Evolutionary conservation across 1,284 basidiomycete species (phyloP), one percentile per base, ranked within the genome.

Genomic region (Trametes pubescens): DNA sequence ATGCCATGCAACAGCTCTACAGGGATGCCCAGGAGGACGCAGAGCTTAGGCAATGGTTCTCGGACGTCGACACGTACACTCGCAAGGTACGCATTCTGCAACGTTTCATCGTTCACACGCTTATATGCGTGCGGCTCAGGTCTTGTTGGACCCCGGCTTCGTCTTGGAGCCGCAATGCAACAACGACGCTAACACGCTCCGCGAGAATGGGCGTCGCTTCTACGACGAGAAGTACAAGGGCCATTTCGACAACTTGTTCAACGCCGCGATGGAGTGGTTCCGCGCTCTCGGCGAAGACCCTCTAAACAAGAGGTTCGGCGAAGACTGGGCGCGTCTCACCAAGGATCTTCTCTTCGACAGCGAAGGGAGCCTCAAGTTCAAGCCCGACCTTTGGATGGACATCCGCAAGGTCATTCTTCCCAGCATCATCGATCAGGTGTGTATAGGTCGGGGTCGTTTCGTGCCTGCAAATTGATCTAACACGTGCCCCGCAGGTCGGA

Each of bases 351-450:
- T 76, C 18, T 76, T 76, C 65, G 75, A 76, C 49, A 69, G 66
- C 56, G 90, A 96, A 67, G 95, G 95, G n/a, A 87, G 87, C 69
- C 81, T 97, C 58, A 89, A 88, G 73, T 98, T 96, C 86, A 99
- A 99, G 84, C 86, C 90, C 3, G 82, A 89, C 35, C 81, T 98
- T 9, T 98, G 96, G 96, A 84, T 87, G 70, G 96, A 92, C 77
- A 87, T 99, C 52, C 82, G 94, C 48, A 84, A 85, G 57, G 90
- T 95, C 64, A 94, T 98, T 69, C 74, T 98, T 0, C 96, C 96
- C 24, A 80, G 86, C 24, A 76, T 98, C 55, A 88, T 96, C 73
- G 83, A 90, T 55, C 81, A 87, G 79, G 89, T 88, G 77, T 29
- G 77, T 65, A n/a, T 16, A 14, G 80, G 94, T 35, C 35, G 32